Percentiles rank a stretch among this genome's conserved stretches.
Conservation (phyloP, 306 rosid species). For the Glycyrrhiza uralensis region DNA sequence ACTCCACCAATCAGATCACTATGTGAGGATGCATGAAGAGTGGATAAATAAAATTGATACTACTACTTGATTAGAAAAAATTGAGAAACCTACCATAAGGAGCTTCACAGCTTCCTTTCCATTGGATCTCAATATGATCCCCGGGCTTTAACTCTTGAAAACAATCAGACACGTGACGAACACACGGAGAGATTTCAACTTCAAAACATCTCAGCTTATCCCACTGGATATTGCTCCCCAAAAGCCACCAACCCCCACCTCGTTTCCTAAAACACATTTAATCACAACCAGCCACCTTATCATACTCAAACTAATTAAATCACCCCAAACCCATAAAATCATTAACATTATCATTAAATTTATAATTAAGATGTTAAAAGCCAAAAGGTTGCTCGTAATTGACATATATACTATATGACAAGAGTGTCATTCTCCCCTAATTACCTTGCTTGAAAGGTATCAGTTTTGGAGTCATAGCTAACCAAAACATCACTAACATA, state of each 20-base stretch:
- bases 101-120: constrained; percentile 44
- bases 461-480: constrained; percentile 46
- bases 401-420: not conserved
- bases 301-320: not conserved
- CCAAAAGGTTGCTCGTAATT: too few species aligned
- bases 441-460: constrained; percentile 72
- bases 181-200: constrained; percentile 38
- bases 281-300: not conserved
- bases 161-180: constrained; percentile 51
- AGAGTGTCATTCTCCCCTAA: not conserved
- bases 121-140: constrained; percentile 71
- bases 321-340: not conserved
- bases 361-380: not conserved
- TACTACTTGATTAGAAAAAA: too few species aligned
- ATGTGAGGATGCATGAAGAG: too few species aligned
- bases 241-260: constrained; percentile 36
- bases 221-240: constrained; percentile 49
- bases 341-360: not conserved
- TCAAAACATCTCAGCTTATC: constrained; percentile 49
- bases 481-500: constrained; percentile 45
- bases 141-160: constrained; percentile 48
- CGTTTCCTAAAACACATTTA: constrained; percentile 36
- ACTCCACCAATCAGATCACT: too few species aligned
- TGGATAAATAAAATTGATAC: too few species aligned
- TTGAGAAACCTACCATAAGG: constrained; percentile 44